Base-by-base conservation (phyloP, 2,329 filamentous ascomycete genomes). In the Fusarium protoensiforme region DNA sequence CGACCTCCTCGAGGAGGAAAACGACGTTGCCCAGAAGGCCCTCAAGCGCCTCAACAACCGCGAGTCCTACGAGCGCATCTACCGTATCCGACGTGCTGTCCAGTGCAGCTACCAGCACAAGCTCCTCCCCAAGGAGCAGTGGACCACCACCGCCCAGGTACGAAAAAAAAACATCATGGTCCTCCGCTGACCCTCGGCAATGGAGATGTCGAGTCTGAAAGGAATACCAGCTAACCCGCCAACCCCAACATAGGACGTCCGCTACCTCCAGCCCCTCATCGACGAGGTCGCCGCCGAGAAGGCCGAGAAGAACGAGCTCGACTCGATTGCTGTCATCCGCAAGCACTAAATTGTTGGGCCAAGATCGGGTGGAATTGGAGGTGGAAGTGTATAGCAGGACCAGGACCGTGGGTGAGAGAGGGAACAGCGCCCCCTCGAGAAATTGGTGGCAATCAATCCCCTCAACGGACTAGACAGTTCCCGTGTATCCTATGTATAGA, bases 31-130 rank as follows among this genome's bases (percentile, higher is more conserved):
- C 80, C 92, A 96, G 85, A 90, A 92, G 78, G 96, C 96, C 73
- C 90, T 99, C 81, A 93, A 94, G 90, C 94, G 96, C 83, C 93
- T 99, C 72, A 91, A 93, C 67, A 90, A 94, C 80, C 94, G 97
- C 88, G 94, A 96, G 83, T 90, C 92, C 80, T 98, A 98, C 87
- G 96, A 99, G 88, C 96, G 96, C 84, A 91, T 98, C 83, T 99
- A 95, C 92, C 95, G 96, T 82, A 91, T 99, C 85, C 94, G 96
- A 87, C 92, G 96, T 86, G 96, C 96, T 80, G 92, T 97, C 86
- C 96, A 99, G 87, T 87, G 86, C 84, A 90, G 87, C 79, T 83
- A 90, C 80, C 83, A 87, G 79, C 90, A 92, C 83, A 90, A 91
- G 85, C 84, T 92, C 71, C 87, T 92, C 64, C 89, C 90, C 82